Evolutionary conservation across 177 flowering plant genomes (phyloP), one percentile per base, ranked within the genome.

Genomic region (Vitis hybrid): DNA sequence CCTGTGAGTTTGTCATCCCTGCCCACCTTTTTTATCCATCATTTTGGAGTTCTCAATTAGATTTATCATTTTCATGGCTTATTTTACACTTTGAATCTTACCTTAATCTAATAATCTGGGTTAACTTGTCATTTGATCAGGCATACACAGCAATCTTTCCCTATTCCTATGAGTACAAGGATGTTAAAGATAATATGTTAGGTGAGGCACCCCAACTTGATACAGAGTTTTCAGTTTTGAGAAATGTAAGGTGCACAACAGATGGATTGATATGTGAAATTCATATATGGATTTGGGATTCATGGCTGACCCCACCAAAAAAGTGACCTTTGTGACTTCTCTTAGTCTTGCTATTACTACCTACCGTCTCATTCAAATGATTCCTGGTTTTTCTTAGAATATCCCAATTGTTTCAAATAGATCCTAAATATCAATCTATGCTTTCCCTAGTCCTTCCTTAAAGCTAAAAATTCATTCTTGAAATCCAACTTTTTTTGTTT

Each of bases 121-220:
- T 48, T 18, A 50, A 22, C 10, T 48, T 60, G 51, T 12, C 61
- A 57, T 14, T n/a, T 56, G 5, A 56, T 68, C 29, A 83, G 86
- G 68, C 81, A 31, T 67, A 87, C 72, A 92, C 97, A 31, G 92
- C 86, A 55, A 73, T 94, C 62, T 94, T 94, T 72, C 98, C 98
- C 1, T 19, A 56, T 60, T 49, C 93, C 0, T 94, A 81, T 70
- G 53, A 29, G 9, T 83, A 79, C 72, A 61, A 14, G 69, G 79
- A 87, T 65, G 18, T 13, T 4, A 50, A 71, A 6, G 97, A 94
- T 75, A 74, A 78, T 68, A 82, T 94, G 65, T 76, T 92, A 84
- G 98, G 98, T 92, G 69, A 85, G 93, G 15, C 19, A 53, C 63
- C 19, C 13, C 63, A 62, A 10, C 5, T 56, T 14, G 45, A 33